Percentiles rank a stretch among this genome's conserved stretches.
phyloP scores from a whole-genome alignment of 2,329 filamentous ascomycete species.

The Aspergillus persii region DNA sequence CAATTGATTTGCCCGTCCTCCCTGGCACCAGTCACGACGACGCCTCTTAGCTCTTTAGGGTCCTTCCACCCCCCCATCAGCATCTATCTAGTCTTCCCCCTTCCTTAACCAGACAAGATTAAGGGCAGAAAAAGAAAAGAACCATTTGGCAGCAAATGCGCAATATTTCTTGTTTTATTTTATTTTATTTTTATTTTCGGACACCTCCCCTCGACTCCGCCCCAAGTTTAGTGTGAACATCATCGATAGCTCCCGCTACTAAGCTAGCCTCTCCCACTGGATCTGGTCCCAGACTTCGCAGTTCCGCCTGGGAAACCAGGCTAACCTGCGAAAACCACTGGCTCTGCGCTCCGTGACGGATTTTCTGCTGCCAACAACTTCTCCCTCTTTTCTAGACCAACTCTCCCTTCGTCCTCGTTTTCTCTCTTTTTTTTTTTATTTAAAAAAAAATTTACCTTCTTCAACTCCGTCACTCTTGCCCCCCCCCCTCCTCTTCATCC shows the following conservation, averaged over 20 bases:
- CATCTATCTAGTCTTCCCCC: not conserved
- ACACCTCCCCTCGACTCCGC: slow-evolving; percentile 1
- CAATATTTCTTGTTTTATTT: not conserved
- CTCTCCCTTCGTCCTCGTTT: not conserved
- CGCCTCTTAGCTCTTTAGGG: not conserved
- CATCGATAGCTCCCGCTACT: slow-evolving; percentile 16
- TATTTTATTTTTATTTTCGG: not conserved
- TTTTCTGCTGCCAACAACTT: not conserved
- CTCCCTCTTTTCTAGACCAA: not conserved
- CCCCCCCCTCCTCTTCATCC: not conserved
- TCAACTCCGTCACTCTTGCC: not conserved
- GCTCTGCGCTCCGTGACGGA: not conserved
- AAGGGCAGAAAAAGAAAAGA: slow-evolving; percentile 1
- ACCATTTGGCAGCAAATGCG: not conserved
- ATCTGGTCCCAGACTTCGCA: slow-evolving; percentile 6
- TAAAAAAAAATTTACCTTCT: not conserved
- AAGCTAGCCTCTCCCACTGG: slow-evolving; percentile 10
- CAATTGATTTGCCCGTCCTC: not conserved
- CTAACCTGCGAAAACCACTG: not conserved
- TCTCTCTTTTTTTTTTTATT: slow-evolving; percentile 1
- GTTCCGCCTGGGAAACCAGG: slow-evolving; percentile 2
- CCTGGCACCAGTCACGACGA: not conserved
- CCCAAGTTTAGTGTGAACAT: slow-evolving; percentile 7
- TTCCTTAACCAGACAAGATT: not conserved
- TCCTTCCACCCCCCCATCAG: not conserved